Percentiles rank a stretch among this genome's conserved stretches.
Conservation (phyloP, 768 basidiomycete species). For the Cystoderma amianthinum region DNA sequence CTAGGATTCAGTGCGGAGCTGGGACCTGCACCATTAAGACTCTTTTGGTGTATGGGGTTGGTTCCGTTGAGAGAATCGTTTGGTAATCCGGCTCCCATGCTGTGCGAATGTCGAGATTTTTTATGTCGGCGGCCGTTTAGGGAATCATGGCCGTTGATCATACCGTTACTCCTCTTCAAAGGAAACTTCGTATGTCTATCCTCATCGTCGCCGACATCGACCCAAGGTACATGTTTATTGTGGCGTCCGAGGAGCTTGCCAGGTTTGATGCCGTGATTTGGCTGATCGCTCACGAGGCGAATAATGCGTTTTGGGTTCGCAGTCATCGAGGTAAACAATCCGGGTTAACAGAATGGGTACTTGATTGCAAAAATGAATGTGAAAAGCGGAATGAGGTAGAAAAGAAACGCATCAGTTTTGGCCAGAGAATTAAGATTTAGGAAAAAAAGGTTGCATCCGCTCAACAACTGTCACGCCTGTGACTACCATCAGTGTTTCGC, state of each 20-base stretch:
- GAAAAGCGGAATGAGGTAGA: conserved; percentile 1
- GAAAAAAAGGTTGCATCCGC: too few species aligned
- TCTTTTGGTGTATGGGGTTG: neutral
- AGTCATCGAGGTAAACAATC: neutral
- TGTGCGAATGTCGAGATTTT: conserved; percentile 21
- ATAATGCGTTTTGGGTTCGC: too few species aligned
- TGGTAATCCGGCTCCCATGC: neutral
- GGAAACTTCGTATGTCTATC: conserved; percentile 17
- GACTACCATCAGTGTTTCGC: conserved; percentile 1
- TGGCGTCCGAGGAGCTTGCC: neutral
- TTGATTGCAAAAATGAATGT: too few species aligned
- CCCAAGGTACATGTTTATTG: conserved; percentile 17
- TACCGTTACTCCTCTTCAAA: conserved; percentile 20
- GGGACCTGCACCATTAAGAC: conserved; percentile 13
- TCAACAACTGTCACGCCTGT: neutral
- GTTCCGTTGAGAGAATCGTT: neutral
- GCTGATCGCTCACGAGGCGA: neutral
- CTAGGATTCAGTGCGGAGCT: conserved; percentile 15
- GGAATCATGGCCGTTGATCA: conserved; percentile 15
- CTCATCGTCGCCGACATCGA: conserved; percentile 35
- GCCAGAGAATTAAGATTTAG: too few species aligned
- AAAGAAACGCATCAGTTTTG: too few species aligned
- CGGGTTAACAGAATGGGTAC: too few species aligned
- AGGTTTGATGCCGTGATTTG: neutral
- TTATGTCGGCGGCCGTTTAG: conserved; percentile 22